A percentile compares a stretch with the other conserved stretches of the same genome.
phyloP scores from a whole-genome alignment of 495 filamentous ascomycete genomes.

The Penicillium herquei region DNA sequence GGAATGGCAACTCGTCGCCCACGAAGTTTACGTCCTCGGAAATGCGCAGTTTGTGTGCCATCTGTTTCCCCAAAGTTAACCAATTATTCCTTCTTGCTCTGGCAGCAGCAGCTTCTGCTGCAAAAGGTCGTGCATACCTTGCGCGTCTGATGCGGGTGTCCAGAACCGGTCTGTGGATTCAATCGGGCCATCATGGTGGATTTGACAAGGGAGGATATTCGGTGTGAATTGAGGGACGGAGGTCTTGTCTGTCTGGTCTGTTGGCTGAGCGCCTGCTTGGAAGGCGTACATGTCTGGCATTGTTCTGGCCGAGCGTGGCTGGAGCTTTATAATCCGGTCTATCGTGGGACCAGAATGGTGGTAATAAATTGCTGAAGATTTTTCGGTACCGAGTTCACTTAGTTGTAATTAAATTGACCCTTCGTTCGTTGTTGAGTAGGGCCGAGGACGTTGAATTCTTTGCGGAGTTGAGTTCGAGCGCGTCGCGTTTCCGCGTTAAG shows the following conservation, averaged over 20 bases:
- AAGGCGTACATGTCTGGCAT: slow-evolving; percentile 43
- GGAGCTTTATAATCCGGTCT: not conserved
- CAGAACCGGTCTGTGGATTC: slow-evolving; percentile 69
- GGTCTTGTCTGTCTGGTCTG: slow-evolving; percentile 10
- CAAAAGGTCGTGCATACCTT: slow-evolving; percentile 31
- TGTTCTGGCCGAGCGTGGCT: slow-evolving; percentile 2
- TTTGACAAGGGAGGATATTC: slow-evolving; percentile 80
- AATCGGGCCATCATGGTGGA: slow-evolving; percentile 75
- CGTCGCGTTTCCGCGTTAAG: slow-evolving; percentile 42
- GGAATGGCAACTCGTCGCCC: slow-evolving; percentile 69
- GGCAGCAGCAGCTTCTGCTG: too few relatives aligned
- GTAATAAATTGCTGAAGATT: not conserved
- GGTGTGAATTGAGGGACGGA: slow-evolving; percentile 48
- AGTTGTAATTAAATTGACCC: not conserved
- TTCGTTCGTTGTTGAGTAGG: not conserved
- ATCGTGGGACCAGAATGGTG: not conserved
- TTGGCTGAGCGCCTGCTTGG: slow-evolving; percentile 27
- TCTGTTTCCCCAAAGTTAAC: slow-evolving; percentile 19
- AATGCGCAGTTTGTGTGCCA: slow-evolving; percentile 61
- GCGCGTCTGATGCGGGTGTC: slow-evolving; percentile 50
- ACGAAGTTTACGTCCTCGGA: slow-evolving; percentile 79
- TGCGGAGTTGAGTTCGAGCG: slow-evolving; percentile 20
- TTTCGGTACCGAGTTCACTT: not conserved
- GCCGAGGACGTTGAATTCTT: not conserved
- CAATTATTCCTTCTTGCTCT: too few relatives aligned